Base-by-base conservation (phyloP, 257 asterid species). In the Ajuga chamaepitys region DNA sequence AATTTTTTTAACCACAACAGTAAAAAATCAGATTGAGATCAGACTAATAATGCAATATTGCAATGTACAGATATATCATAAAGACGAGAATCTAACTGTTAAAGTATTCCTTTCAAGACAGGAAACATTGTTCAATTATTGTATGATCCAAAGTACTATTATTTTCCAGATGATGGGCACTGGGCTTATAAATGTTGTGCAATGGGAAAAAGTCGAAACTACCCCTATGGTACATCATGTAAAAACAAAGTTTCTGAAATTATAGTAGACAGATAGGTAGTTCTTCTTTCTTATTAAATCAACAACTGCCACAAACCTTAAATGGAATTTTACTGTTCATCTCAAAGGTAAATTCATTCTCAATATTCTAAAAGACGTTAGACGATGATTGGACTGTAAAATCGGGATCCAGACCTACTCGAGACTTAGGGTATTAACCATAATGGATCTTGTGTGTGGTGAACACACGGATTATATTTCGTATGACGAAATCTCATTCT, bases 51-150 rank as follows among this genome's bases (percentile, higher is more conserved):
- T 32, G 34, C 14, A 11, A 21, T 5, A 17, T n/a, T 9, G 42
- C 13, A 17, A 16, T 12, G 41, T n/a, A 25, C 8, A 47, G 16
- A 57, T 40, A 67, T 46, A 71, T 66, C n/a, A 55, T 13, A 66
- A 70, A 64, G 60, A 56, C 74, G 70, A 66, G 72, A 74, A 70
- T 66, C 64, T 13, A 66, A 57, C 42, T 26, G 40, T 32, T 22
- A 28, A 3, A 60, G 25, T 67, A 60, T 63, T 71, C 71, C 18
- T 17, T 48, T 44, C 47, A 63, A 70, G 51, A 56, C 48, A 61
- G 68, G 70, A 40, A 62, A 51, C 62, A 72, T 67, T 64, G 74
- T 28, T 41, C 84, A 73, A 80, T 76, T 56, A 76, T 76, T 80
- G 74, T 30, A 25, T 51, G 62, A 71, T 66, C 60, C 58, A 41